Conservation (phyloP, 2,329 filamentous ascomycete genomes). For the Neonectria ditissima region DNA sequence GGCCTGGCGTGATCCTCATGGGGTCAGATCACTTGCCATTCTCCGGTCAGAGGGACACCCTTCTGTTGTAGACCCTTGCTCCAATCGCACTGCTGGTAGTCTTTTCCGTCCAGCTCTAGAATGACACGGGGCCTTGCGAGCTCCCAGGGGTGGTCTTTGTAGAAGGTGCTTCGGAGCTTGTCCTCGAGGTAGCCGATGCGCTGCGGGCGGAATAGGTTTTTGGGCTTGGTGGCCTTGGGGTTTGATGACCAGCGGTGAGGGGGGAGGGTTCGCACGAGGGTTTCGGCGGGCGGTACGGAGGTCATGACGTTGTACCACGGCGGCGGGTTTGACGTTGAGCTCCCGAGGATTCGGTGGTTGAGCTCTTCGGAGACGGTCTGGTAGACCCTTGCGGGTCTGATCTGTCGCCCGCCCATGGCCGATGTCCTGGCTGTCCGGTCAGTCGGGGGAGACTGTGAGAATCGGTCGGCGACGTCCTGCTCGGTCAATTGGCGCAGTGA, state of each 20-base stretch:
- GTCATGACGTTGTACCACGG: slow-evolving; percentile 66
- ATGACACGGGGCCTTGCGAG: slow-evolving; percentile 88
- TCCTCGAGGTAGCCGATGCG: slow-evolving; percentile 87
- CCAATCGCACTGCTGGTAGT: slow-evolving; percentile 83
- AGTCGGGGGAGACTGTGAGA: background rate
- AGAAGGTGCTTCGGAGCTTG: slow-evolving; percentile 82
- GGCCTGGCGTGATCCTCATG: background rate
- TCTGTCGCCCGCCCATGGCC: slow-evolving; percentile 58
- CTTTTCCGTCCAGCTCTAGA: slow-evolving; percentile 86
- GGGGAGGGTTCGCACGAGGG: slow-evolving; percentile 65
- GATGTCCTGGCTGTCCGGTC: slow-evolving; percentile 20
- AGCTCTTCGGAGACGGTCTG: slow-evolving; percentile 59
- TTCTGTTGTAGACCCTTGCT: slow-evolving; percentile 78
- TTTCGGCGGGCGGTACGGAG: slow-evolving; percentile 68
- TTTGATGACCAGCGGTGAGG: slow-evolving; percentile 57
- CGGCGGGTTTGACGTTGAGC: slow-evolving; percentile 51
- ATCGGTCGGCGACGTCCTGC: slow-evolving; percentile 23
- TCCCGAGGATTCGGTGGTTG: slow-evolving; percentile 54
- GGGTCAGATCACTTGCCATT: slow-evolving; percentile 35
- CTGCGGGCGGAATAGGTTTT: slow-evolving; percentile 84
- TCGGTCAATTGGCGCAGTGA: slow-evolving; percentile 36
- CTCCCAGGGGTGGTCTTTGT: slow-evolving; percentile 96
- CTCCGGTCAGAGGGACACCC: slow-evolving; percentile 82
- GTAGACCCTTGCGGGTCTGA: slow-evolving; percentile 61
- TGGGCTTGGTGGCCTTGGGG: slow-evolving; percentile 66